A percentile compares a stretch with the other conserved stretches of the same genome.
These are phyloP conservation scores for Chenopodium suecicum DNA, from an alignment of 148 eudicot species.

Conservation along the genomic window DNA sequence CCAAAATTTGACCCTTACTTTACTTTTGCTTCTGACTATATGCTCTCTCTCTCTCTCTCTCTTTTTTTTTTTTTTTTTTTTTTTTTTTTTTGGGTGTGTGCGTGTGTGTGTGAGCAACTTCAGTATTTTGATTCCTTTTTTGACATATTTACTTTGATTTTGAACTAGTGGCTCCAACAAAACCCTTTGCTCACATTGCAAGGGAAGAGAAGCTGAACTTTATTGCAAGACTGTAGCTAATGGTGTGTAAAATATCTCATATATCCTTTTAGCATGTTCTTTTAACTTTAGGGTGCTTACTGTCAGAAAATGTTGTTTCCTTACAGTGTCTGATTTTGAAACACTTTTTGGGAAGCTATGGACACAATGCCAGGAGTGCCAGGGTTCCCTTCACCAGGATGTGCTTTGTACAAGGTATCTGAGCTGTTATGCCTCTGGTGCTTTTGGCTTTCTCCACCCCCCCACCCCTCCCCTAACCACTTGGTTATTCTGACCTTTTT, in stretches of 20 bases:
- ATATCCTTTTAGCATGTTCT: constrained; percentile 7
- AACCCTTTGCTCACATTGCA: constrained; percentile 90
- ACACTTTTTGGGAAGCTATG: constrained; percentile 89
- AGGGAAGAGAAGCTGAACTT: constrained; percentile 97
- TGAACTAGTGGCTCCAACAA: constrained; percentile 60
- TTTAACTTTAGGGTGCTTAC: constrained; percentile 12
- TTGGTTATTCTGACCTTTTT: background rate
- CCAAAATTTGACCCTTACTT: no score
- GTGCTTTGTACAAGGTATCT: constrained; percentile 96
- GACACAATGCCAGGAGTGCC: constrained; percentile 99
- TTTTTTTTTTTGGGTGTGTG: no score
- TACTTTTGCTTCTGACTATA: background rate
- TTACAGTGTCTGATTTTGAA: constrained; percentile 89
- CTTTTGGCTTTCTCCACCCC: background rate
- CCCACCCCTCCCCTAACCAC: background rate
- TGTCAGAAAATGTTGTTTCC: constrained; percentile 4
- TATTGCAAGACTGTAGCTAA: constrained; percentile 85
- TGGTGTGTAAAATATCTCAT: constrained; percentile 40
- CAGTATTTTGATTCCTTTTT: background rate
- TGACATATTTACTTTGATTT: constrained; percentile 9
- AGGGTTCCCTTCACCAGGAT: constrained; percentile 99
- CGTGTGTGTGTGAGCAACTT: background rate
- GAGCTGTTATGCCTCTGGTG: constrained; percentile 1
- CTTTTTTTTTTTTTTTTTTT: no score
- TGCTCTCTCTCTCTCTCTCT: background rate